Conservation (phyloP, 2,329 filamentous ascomycete genomes). For the Monosporascus sp. region DNA sequence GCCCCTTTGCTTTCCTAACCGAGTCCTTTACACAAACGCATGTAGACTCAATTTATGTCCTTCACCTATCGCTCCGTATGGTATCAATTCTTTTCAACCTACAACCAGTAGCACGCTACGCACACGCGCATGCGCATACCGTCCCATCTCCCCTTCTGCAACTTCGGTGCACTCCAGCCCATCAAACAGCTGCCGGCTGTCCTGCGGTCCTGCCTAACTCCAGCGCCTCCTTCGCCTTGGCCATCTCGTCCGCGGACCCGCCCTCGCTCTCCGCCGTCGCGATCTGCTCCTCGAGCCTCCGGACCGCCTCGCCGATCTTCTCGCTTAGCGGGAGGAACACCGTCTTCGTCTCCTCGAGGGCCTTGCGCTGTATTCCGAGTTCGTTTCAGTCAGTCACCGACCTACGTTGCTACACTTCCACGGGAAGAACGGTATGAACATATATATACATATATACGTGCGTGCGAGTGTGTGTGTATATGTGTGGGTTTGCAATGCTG, state of each 20-base stretch:
- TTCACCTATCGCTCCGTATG: not conserved
- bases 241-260: conserved; percentile 44
- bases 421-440: not conserved
- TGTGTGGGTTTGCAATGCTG: not conserved
- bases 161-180: conserved; percentile 2
- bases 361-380: conserved; percentile 56
- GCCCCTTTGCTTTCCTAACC: not conserved
- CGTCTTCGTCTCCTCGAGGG: conserved; percentile 80
- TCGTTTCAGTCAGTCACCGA: not conserved
- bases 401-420: too few relatives aligned
- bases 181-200: conserved; percentile 17
- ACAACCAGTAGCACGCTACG: not conserved
- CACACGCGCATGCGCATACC: not conserved
- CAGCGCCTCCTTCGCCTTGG: conserved; percentile 51
- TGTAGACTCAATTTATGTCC: not conserved
- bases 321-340: conserved; percentile 69
- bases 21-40: too few relatives aligned
- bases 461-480: conserved; percentile 1
- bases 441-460: not conserved
- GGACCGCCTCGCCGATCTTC: conserved; percentile 67
- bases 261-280: conserved; percentile 54
- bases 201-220: conserved; percentile 41
- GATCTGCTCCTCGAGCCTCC: conserved; percentile 71
- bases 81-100: conserved; percentile 7
- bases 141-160: not conserved